Base-by-base conservation (phyloP, 1,139 yeast species). In the Sugiyamaella grinbergsii region DNA sequence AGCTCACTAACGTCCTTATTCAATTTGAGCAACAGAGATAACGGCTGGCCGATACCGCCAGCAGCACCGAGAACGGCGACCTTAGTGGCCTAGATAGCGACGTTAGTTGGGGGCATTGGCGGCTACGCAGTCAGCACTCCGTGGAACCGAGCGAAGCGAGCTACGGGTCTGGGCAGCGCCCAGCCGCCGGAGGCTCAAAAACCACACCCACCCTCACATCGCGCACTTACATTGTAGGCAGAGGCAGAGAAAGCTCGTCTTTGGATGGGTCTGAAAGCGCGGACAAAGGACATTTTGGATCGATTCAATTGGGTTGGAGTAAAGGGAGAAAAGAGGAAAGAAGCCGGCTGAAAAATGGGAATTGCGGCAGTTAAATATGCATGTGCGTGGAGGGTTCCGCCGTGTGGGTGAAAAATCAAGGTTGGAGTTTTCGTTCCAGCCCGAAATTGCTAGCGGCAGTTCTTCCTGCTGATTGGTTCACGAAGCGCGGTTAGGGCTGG, bases 21-120 rank as follows among this genome's bases (percentile, higher is more conserved):
- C 67, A 82, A 76, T 74, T 91, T 91, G 68, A 90, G 73, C 65
- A 91, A 77, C 55, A 91, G 78, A 26, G 96, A 88, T 63, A 91
- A 78, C 54, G 97, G 95, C 76, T 91, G 97, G 57, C 98, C 98
- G 70, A 90, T 90, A 52, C 76, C 76, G 44, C 76, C 76, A 47
- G 72, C 72, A 54, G 77, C 76, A 42, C 76, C 76, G 45, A 67
- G 67, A 34, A 67, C 70, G 42, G 68, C 67, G 36, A 67, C 71
- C 65, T 67, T 64, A 36, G 47, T 29, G 42, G 54, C 54, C 53
- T 46, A 18, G 18, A 5, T 19, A 19, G 24, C 10, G 20, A 15
- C 5, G 44, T 40, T 46, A 39, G 49, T n/a, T n/a, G n/a, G n/a
- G n/a, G n/a, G n/a, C n/a, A n/a, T n/a, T n/a, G n/a, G n/a, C n/a